Percentiles rank a stretch among this genome's conserved stretches.
Conservation (phyloP, 306 rosid species). For the Lathyrus sativus region DNA sequence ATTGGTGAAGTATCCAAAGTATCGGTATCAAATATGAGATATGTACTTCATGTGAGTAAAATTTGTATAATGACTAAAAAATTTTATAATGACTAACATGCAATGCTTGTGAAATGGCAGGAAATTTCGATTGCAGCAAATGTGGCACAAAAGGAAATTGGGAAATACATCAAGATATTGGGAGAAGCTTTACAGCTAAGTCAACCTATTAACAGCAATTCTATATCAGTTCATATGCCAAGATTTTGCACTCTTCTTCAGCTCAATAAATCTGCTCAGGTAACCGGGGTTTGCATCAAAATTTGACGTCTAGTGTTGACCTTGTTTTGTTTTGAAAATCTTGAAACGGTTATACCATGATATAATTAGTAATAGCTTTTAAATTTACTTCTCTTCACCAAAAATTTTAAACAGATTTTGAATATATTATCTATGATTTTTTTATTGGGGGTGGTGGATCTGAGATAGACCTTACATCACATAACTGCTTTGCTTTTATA, state of each 20-base stretch:
- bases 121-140: constrained; percentile 96
- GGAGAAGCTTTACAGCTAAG: constrained; percentile 96
- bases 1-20: too few relatives aligned
- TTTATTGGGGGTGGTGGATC: neutral
- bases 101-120: constrained; percentile 45
- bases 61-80: neutral
- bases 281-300: constrained; percentile 35
- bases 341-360: constrained; percentile 12
- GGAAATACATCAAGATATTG: constrained; percentile 93
- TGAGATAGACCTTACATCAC: neutral
- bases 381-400: neutral
- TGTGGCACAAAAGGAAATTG: constrained; percentile 92
- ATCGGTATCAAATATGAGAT: neutral
- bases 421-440: neutral
- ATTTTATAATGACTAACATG: neutral
- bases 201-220: constrained; percentile 96
- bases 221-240: constrained; percentile 94
- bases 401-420: neutral
- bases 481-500: neutral
- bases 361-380: neutral
- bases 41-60: neutral
- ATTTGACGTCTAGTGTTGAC: constrained; percentile 14
- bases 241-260: constrained; percentile 97
- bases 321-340: constrained; percentile 2
- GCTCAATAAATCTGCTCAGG: constrained; percentile 99